Evolutionary conservation across 306 rosid genomes (phyloP).

Genomic region (Begonia fuchsioides): DNA sequence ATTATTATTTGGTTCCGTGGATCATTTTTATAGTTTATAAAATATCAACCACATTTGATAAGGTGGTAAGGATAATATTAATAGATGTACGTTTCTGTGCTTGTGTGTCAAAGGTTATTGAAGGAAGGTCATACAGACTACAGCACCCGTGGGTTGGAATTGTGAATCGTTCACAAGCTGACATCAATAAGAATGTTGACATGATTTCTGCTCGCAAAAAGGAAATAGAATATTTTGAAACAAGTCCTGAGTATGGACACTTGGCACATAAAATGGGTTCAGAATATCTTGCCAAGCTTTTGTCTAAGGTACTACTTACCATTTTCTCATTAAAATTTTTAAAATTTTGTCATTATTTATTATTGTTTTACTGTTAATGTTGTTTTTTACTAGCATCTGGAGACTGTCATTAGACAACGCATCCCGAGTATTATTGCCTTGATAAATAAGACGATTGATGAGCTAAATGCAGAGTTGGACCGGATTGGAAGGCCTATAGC

Average conservation of each 20-base stretch:
- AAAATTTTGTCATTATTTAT: constrained; percentile 4
- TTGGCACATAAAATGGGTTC: constrained; percentile 95
- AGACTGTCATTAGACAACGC: constrained; percentile 91
- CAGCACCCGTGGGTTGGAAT: constrained; percentile 99
- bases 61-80: constrained; percentile 3
- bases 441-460: constrained; percentile 87
- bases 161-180: constrained; percentile 99
- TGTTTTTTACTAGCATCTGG: constrained; percentile 63
- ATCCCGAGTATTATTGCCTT: constrained; percentile 91
- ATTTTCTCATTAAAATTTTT: constrained; percentile 2
- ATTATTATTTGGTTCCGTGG: background rate
- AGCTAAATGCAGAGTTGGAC: constrained; percentile 91
- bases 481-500: constrained; percentile 94
- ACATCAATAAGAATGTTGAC: constrained; percentile 84
- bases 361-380: constrained; percentile 9
- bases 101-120: constrained; percentile 63
- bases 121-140: constrained; percentile 85
- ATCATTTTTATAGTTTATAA: background rate
- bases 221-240: constrained; percentile 87
- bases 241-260: constrained; percentile 96
- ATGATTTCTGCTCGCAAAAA: constrained; percentile 87
- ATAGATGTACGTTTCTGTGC: constrained; percentile 12
- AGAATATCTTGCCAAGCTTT: constrained; percentile 93
- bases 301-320: constrained; percentile 54
- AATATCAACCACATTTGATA: constrained; percentile 7